These are phyloP conservation scores for Cercospora janseana DNA, from an alignment of 2,329 filamentous ascomycete genomes.

Conservation along the genomic window DNA sequence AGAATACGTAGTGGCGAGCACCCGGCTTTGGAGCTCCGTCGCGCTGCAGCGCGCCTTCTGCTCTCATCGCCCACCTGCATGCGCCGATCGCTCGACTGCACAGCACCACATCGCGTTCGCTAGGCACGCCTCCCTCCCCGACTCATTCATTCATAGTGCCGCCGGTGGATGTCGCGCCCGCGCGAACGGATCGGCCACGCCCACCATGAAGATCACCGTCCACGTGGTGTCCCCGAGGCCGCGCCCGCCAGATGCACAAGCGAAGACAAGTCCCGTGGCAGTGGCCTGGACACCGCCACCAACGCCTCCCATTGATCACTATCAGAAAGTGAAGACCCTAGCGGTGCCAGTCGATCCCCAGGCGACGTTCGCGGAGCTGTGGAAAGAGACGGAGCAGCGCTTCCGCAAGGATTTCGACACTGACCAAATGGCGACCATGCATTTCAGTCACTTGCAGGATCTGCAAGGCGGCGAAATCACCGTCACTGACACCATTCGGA, in stretches of 20 bases:
- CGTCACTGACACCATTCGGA: constrained; percentile 5
- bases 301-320: neutral
- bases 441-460: constrained; percentile 10
- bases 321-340: constrained; percentile 1
- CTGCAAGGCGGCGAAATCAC: constrained; percentile 7
- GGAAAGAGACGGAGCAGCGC: constrained; percentile 7
- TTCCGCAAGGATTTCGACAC: neutral
- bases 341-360: constrained; percentile 5
- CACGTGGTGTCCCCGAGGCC: constrained; percentile 11
- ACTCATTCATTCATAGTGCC: neutral
- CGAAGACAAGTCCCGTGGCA: neutral
- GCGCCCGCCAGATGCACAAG: neutral
- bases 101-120: no score
- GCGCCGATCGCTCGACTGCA: no score
- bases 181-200: neutral
- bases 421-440: constrained; percentile 6
- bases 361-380: constrained; percentile 3
- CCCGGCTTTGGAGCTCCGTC: no score
- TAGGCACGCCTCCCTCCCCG: no score
- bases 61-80: no score
- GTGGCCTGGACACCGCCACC: neutral
- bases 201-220: constrained; percentile 12
- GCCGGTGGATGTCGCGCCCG: neutral
- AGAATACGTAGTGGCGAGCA: no score
- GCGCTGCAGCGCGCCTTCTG: no score